A percentile compares a stretch with the other conserved stretches of the same genome.
Evolutionary conservation across 169 alveolate genomes (phyloP).

Genomic region (Plasmodium vivax): DNA sequence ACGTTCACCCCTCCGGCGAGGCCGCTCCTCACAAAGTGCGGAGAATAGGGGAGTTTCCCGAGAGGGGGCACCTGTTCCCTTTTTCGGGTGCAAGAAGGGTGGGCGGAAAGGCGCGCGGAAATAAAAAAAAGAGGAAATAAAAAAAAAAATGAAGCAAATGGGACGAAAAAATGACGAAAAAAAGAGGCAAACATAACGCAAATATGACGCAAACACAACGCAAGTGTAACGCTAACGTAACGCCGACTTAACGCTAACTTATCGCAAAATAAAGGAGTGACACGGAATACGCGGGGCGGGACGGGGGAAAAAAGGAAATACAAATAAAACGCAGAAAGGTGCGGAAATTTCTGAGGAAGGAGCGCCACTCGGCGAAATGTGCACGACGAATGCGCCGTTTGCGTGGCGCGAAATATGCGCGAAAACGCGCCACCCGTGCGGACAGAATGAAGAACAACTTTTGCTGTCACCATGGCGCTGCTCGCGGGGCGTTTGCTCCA

Average conservation of each 20-base stretch:
- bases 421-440: neutral
- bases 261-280: neutral
- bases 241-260: neutral
- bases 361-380: neutral
- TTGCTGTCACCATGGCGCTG: neutral
- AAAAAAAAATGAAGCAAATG: neutral
- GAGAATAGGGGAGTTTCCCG: neutral
- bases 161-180: neutral
- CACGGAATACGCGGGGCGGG: neutral
- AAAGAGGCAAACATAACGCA: neutral
- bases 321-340: neutral
- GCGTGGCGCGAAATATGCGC: neutral
- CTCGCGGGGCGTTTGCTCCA: neutral
- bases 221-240: too few relatives aligned
- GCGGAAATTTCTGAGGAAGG: neutral
- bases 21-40: neutral
- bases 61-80: neutral
- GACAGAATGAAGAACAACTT: neutral
- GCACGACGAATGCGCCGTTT: neutral
- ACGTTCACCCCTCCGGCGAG: neutral
- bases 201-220: neutral
- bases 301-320: neutral
- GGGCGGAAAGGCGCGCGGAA: neutral
- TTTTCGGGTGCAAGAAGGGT: neutral
- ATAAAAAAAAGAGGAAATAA: neutral